phyloP scores from a whole-genome alignment of 2,329 filamentous ascomycete genomes.

The Penicillium oxalicum region DNA sequence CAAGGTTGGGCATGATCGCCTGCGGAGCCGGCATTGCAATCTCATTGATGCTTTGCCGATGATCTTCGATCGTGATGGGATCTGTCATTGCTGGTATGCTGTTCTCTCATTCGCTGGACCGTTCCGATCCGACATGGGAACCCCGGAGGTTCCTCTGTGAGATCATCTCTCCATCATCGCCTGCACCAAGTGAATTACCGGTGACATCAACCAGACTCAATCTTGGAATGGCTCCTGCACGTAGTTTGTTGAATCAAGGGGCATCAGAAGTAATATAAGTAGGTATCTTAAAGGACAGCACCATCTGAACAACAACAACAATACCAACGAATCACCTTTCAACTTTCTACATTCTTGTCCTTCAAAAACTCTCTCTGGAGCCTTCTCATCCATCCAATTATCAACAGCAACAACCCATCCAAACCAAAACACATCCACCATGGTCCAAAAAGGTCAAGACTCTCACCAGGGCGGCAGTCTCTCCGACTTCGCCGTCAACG shows the following conservation, averaged over 20 bases:
- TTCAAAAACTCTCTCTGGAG: too few relatives aligned
- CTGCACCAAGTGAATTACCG: background rate
- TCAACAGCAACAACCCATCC: background rate
- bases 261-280: background rate
- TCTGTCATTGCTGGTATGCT: background rate
- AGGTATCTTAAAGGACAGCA: background rate
- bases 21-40: too few relatives aligned
- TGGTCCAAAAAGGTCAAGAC: conserved; percentile 17
- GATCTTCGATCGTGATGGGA: too few relatives aligned
- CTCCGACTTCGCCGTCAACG: conserved; percentile 35
- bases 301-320: background rate
- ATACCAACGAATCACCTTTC: background rate
- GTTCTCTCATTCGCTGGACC: background rate
- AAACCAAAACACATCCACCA: conserved; percentile 45
- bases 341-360: too few relatives aligned
- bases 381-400: conserved; percentile 41
- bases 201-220: conserved; percentile 15
- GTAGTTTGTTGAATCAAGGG: background rate
- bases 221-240: background rate
- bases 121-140: conserved; percentile 4
- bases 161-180: conserved; percentile 19
- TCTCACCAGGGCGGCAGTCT: conserved; percentile 34
- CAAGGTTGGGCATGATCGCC: too few relatives aligned
- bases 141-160: conserved; percentile 4
- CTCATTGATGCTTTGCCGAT: background rate